These are phyloP conservation scores for Crithidia fasciculata DNA, from an alignment of 208 protist genomes.

Conservation along the genomic window DNA sequence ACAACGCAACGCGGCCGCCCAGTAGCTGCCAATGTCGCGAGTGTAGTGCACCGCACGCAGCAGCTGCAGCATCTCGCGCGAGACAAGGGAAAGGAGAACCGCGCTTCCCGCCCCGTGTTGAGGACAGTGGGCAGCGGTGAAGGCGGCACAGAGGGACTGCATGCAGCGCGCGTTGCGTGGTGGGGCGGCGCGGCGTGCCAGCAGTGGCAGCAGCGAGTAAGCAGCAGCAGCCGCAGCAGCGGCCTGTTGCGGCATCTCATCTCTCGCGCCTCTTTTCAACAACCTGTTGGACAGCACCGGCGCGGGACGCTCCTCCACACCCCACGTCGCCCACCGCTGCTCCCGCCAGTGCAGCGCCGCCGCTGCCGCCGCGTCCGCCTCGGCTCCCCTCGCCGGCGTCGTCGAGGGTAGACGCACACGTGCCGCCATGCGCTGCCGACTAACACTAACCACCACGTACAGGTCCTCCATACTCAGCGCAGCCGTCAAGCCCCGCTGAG, in stretches of 20 bases:
- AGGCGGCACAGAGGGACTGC: constrained; percentile 26
- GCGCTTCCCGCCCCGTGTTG: constrained; percentile 27
- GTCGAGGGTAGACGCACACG: too few species aligned
- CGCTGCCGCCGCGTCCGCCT: not conserved
- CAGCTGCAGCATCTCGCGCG: constrained; percentile 49
- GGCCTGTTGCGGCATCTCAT: too few species aligned
- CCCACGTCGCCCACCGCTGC: constrained; percentile 16
- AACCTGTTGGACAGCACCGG: not conserved
- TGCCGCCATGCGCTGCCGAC: constrained; percentile 30
- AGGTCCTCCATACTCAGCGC: constrained; percentile 66
- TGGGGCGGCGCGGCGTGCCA: constrained; percentile 26
- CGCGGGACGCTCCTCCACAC: constrained; percentile 3
- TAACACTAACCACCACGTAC: constrained; percentile 62
- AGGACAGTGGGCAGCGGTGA: constrained; percentile 4
- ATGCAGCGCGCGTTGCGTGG: constrained; percentile 11
- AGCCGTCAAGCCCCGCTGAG: constrained; percentile 38
- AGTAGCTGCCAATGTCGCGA: constrained; percentile 40
- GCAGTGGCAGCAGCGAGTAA: not conserved
- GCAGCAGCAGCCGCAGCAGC: not conserved
- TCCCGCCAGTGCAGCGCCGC: not conserved
- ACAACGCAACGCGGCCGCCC: constrained; percentile 55
- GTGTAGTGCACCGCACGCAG: constrained; percentile 34
- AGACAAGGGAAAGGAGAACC: constrained; percentile 55
- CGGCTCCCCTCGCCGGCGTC: not conserved
- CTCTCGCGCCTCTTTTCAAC: too few species aligned